Evolutionary conservation across 2,329 filamentous ascomycete species (phyloP).

Genomic region (Ceratocystis variospora): DNA sequence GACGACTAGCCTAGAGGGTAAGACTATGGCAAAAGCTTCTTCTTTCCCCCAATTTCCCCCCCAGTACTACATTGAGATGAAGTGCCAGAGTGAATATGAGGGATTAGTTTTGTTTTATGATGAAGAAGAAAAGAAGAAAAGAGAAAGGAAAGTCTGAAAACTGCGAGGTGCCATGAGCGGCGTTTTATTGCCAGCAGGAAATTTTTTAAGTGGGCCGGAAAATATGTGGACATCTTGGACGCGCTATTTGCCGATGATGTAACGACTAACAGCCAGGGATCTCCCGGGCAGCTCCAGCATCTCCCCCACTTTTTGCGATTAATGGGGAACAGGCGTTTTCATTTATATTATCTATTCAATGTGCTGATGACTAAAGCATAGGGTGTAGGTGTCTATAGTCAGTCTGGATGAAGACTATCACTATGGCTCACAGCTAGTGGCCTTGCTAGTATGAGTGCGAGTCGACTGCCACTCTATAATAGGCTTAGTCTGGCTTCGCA

Average conservation of each 20-base stretch:
- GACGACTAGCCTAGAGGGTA: constrained; percentile 35
- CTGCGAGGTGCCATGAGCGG: background rate
- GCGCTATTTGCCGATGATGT: background rate
- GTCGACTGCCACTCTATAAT: no score
- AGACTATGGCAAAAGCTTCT: constrained; percentile 26
- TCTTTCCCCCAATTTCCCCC: constrained; percentile 65
- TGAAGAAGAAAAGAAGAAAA: constrained; percentile 26
- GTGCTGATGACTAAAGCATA: no score
- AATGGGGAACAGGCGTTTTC: no score
- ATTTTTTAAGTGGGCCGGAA: constrained; percentile 10
- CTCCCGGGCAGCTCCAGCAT: background rate
- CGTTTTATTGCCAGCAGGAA: constrained; percentile 11
- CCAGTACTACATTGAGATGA: constrained; percentile 40
- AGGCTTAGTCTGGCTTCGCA: no score
- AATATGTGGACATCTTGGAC: background rate
- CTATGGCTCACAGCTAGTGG: no score
- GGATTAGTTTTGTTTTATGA: constrained; percentile 26
- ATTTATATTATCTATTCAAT: no score
- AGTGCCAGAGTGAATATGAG: constrained; percentile 57
- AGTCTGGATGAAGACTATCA: no score
- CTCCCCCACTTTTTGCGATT: no score
- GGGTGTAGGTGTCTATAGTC: no score
- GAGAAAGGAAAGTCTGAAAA: constrained; percentile 17
- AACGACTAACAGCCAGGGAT: background rate
- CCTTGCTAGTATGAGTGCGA: no score